Evolutionary conservation across 1,284 basidiomycete species (phyloP).

Genomic region (Cutaneotrichosporon sp.): DNA sequence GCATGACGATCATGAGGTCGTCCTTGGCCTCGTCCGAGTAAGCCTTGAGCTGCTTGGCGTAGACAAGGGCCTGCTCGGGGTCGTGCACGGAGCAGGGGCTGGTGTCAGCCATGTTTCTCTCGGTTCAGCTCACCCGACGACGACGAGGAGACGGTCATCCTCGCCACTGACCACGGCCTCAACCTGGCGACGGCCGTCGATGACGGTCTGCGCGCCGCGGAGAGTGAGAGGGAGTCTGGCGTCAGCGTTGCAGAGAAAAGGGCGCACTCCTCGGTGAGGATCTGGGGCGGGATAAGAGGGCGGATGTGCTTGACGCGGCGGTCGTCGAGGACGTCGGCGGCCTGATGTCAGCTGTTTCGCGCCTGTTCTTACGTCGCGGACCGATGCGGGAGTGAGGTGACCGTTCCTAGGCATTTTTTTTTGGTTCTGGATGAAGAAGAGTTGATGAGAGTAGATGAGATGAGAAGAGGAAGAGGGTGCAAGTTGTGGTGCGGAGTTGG

Average conservation of each 20-base stretch:
- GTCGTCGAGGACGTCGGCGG: conserved; percentile 79
- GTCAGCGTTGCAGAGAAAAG: not conserved
- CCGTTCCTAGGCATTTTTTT: conserved; percentile 15
- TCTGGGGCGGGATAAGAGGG: conserved; percentile 87
- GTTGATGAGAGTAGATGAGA: not conserved
- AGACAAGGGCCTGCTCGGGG: conserved; percentile 77
- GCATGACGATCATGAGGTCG: conserved; percentile 94
- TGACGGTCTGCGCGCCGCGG: conserved; percentile 60
- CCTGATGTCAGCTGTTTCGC: conserved; percentile 46
- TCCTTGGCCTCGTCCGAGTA: conserved; percentile 80
- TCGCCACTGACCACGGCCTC: conserved; percentile 79
- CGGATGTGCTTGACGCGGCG: conserved; percentile 79
- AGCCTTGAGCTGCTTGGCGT: conserved; percentile 72
- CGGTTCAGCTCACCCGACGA: conserved; percentile 67
- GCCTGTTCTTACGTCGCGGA: conserved; percentile 32
- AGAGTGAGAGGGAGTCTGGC: conserved; percentile 50
- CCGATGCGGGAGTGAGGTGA: conserved; percentile 22
- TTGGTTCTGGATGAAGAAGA: too few relatives aligned
- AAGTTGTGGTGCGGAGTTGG: not conserved
- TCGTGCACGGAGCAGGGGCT: conserved; percentile 94
- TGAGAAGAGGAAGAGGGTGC: not conserved
- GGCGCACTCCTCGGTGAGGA: conserved; percentile 76
- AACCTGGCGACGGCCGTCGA: conserved; percentile 76
- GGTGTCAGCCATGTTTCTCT: conserved; percentile 8
- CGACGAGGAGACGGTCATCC: conserved; percentile 85